Conservation (phyloP, 257 asterid species). For the Paulownia fortunei region DNA sequence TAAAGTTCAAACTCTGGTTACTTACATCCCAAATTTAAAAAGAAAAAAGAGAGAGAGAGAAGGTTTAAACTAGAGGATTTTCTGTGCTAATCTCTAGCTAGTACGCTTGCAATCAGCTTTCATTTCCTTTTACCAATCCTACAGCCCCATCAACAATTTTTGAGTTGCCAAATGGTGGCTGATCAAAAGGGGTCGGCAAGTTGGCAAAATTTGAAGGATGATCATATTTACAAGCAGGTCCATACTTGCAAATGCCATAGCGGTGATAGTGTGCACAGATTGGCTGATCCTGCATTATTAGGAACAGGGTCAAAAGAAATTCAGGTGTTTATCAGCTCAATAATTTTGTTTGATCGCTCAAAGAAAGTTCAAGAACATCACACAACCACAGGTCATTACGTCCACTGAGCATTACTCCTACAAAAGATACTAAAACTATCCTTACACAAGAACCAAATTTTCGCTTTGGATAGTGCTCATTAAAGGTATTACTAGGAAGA, state of each 20-base stretch:
- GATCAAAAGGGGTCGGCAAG: constrained; percentile 38
- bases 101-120: constrained; percentile 42
- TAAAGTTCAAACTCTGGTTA: constrained; percentile 24
- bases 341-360: background rate
- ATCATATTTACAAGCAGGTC: constrained; percentile 86
- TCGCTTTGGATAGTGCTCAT: background rate
- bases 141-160: constrained; percentile 40
- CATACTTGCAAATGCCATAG: constrained; percentile 92
- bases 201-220: constrained; percentile 67
- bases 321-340: background rate
- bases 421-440: background rate
- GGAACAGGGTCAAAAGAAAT: background rate
- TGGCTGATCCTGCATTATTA: constrained; percentile 69
- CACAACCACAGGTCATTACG: background rate
- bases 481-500: background rate
- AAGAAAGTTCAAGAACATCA: background rate
- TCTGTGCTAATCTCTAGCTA: constrained; percentile 31
- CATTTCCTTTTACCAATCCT: constrained; percentile 46
- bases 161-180: constrained; percentile 41
- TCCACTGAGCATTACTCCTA: background rate
- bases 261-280: constrained; percentile 77
- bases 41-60: background rate
- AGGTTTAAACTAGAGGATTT: constrained; percentile 19
- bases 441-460: too few relatives aligned
- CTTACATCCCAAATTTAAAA: constrained; percentile 9